phyloP scores from a whole-genome alignment of 192 early-diverging fungal genomes.

The Backusella psychrophila region DNA sequence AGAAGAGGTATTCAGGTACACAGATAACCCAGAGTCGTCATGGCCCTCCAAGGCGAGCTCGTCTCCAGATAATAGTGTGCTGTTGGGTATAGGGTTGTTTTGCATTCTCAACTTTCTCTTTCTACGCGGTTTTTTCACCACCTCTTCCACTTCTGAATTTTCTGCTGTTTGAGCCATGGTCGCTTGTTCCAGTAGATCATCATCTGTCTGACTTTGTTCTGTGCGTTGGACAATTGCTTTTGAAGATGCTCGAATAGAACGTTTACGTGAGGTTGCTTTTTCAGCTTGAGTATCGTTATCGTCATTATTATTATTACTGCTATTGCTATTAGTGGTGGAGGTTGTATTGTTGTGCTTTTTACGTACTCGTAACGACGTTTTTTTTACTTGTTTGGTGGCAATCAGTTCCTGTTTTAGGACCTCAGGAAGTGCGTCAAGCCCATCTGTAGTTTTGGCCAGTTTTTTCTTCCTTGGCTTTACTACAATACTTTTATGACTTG shows the following conservation, averaged over 20 bases:
- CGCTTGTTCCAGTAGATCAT: not conserved
- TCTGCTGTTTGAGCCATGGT: not conserved
- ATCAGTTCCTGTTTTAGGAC: not conserved
- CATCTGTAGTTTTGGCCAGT: not conserved
- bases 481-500: not conserved
- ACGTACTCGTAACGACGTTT: not conserved
- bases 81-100: not conserved
- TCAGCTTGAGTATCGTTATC: not conserved
- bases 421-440: not conserved
- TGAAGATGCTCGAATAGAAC: conserved; percentile 4
- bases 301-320: not conserved
- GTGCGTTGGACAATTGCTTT: not conserved
- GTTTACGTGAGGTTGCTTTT: not conserved
- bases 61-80: not conserved
- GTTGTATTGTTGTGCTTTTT: not conserved
- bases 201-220: not conserved
- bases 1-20: not conserved
- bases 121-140: not conserved
- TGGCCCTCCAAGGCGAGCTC: not conserved
- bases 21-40: not conserved
- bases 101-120: not conserved
- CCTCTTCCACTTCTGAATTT: not conserved
- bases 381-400: not conserved
- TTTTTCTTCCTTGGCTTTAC: not conserved
- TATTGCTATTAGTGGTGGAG: not conserved